phyloP scores from a whole-genome alignment of 208 protist species.

The Novymonas esmeraldas region DNA sequence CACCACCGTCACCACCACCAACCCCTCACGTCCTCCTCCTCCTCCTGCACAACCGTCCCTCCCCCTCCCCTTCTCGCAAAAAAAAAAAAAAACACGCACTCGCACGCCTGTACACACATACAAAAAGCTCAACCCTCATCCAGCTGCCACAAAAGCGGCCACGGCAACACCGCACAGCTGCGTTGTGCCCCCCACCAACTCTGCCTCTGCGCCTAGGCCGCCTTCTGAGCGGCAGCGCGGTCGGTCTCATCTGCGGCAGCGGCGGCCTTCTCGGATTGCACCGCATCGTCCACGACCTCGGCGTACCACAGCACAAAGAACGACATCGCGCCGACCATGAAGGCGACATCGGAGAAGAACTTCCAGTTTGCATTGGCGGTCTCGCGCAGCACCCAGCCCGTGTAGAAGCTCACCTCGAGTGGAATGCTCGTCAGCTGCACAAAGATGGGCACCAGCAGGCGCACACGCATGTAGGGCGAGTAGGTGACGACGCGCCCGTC shows the following conservation, averaged over 20 bases:
- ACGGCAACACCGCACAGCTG: too few relatives aligned
- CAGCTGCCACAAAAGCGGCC: too few relatives aligned
- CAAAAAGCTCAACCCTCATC: too few relatives aligned
- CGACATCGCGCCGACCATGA: constrained; percentile 31
- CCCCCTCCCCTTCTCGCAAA: too few relatives aligned
- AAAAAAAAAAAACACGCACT: too few relatives aligned
- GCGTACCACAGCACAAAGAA: constrained; percentile 58
- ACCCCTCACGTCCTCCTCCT: too few relatives aligned
- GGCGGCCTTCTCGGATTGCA: constrained; percentile 24
- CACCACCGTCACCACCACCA: too few relatives aligned
- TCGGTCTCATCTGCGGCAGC: neutral
- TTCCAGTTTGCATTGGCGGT: constrained; percentile 80
- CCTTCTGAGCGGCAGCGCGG: neutral
- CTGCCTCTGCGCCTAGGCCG: too few relatives aligned
- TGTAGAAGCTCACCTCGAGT: constrained; percentile 70
- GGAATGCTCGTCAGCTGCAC: constrained; percentile 45
- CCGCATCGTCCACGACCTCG: constrained; percentile 39
- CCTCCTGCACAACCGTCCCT: too few relatives aligned
- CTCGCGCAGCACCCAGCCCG: constrained; percentile 62
- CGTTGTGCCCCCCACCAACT: too few relatives aligned
- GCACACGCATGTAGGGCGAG: constrained; percentile 36
- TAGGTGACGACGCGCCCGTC: constrained; percentile 39
- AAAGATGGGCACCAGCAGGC: constrained; percentile 63
- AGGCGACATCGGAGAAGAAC: constrained; percentile 69
- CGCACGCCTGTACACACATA: too few relatives aligned